A percentile compares a stretch with the other conserved stretches of the same genome.
Evolutionary conservation across 2,329 filamentous ascomycete genomes (phyloP).

Genomic region (Trichoderma sp.): DNA sequence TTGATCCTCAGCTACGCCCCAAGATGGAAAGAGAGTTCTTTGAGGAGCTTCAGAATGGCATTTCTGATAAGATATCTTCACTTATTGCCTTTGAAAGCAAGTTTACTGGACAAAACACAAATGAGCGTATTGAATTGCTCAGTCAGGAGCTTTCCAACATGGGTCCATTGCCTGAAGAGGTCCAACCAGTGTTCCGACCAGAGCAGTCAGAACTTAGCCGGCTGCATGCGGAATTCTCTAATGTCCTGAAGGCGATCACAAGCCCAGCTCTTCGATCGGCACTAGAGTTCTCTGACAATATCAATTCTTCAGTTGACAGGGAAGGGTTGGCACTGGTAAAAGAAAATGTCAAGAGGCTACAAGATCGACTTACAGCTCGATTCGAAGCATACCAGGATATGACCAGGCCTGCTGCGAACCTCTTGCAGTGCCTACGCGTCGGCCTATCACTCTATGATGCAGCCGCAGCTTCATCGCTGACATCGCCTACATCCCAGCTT

Average conservation of each 20-base stretch:
- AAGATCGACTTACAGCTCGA: slow-evolving; percentile 63
- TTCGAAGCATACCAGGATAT: slow-evolving; percentile 85
- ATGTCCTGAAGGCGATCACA: slow-evolving; percentile 65
- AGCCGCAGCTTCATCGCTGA: slow-evolving; percentile 41
- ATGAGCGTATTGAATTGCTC: slow-evolving; percentile 62
- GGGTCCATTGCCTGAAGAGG: slow-evolving; percentile 63
- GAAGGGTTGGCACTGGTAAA: slow-evolving; percentile 49
- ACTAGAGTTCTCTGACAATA: slow-evolving; percentile 21
- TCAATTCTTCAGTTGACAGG: slow-evolving; percentile 21
- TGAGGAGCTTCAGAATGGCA: slow-evolving; percentile 50
- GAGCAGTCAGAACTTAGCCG: slow-evolving; percentile 62
- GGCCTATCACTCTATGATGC: slow-evolving; percentile 63
- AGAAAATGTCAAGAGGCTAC: slow-evolving; percentile 63
- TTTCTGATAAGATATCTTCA: slow-evolving; percentile 57
- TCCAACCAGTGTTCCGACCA: slow-evolving; percentile 69
- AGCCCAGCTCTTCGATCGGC: slow-evolving; percentile 43
- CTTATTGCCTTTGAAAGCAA: slow-evolving; percentile 63
- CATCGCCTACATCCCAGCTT: slow-evolving; percentile 38
- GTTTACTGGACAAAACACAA: slow-evolving; percentile 67
- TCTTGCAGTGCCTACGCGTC: slow-evolving; percentile 74
- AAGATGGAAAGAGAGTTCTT: slow-evolving; percentile 63
- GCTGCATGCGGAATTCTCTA: slow-evolving; percentile 80
- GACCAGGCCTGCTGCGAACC: slow-evolving; percentile 70
- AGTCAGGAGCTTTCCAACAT: slow-evolving; percentile 60
- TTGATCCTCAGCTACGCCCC: slow-evolving; percentile 72